Conservation (phyloP, 345 rosid genomes). For the Eucalyptus sp. region DNA sequence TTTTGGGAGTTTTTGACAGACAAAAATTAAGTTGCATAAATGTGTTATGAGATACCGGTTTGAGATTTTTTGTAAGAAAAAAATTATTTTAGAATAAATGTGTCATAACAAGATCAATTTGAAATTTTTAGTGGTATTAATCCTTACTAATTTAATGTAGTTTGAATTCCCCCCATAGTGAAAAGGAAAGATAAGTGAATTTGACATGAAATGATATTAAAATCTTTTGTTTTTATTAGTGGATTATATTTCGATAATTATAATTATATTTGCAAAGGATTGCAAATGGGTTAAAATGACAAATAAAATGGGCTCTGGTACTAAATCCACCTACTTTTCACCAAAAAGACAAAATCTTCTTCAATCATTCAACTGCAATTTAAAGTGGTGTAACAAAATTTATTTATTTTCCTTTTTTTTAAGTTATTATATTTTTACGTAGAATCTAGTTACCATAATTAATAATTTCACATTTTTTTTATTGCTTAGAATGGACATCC, state of each 20-base stretch:
- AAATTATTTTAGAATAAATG: background rate
- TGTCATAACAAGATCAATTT: background rate
- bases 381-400: background rate
- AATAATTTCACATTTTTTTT: too few relatives aligned
- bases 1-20: background rate
- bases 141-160: background rate
- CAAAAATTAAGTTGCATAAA: background rate
- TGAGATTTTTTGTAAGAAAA: background rate
- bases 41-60: background rate
- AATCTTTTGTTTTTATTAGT: background rate
- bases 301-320: background rate
- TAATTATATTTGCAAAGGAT: background rate
- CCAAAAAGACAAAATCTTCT: background rate
- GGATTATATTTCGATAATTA: background rate
- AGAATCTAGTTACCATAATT: too few relatives aligned
- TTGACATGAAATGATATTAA: background rate
- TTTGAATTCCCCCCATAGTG: background rate
- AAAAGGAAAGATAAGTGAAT: background rate
- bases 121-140: background rate
- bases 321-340: background rate
- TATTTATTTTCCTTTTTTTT: background rate
- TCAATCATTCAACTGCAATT: background rate
- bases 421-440: background rate
- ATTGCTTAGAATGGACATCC: too few relatives aligned
- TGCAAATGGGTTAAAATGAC: background rate